Conservation (phyloP, 2,329 filamentous ascomycete species). For the Acephala macrosclerotiorum region DNA sequence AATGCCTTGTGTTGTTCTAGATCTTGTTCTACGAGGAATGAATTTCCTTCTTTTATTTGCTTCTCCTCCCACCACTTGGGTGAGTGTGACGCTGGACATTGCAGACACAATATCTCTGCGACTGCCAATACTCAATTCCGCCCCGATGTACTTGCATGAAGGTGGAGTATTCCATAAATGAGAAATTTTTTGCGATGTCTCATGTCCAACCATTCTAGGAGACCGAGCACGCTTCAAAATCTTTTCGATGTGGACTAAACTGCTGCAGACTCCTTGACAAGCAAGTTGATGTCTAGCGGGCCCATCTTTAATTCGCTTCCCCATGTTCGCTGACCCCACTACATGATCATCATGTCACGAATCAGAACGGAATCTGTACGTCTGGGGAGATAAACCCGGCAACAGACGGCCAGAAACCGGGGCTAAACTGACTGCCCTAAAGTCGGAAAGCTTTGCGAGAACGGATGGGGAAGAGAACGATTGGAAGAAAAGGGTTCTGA, state of each 20-base stretch:
- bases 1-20: neutral
- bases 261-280: neutral
- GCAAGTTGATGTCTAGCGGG: neutral
- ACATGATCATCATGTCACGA: constrained; percentile 4
- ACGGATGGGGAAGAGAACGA: constrained; percentile 10
- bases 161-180: neutral
- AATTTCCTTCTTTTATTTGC: neutral
- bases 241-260: neutral
- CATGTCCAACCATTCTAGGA: neutral
- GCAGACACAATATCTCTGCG: neutral
- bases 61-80: neutral
- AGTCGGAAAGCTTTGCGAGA: constrained; percentile 21
- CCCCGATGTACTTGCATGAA: neutral
- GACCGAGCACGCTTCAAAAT: neutral
- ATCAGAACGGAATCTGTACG: constrained; percentile 5
- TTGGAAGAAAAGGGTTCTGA: neutral
- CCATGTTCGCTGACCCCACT: neutral
- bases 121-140: neutral
- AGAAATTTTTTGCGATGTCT: neutral
- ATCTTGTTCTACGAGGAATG: neutral
- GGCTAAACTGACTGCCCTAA: constrained; percentile 4
- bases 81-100: neutral
- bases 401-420: neutral
- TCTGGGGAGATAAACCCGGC: neutral
- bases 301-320: neutral